Evolutionary conservation across 116 monocot genomes (phyloP).

Genomic region (Papilionanthe hybrid): DNA sequence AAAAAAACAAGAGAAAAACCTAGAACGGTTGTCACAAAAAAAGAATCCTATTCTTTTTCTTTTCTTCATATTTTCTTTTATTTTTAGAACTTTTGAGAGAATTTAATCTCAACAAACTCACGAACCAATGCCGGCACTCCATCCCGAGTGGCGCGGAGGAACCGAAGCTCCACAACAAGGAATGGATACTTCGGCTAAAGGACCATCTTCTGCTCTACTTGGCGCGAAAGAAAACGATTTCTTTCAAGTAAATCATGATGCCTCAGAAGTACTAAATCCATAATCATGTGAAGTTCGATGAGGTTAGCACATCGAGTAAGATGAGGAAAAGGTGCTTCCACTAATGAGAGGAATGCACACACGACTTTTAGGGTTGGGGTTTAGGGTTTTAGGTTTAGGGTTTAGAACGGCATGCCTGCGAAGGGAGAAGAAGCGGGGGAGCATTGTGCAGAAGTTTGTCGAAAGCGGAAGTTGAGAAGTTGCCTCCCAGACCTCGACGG

Average conservation of each 20-base stretch:
- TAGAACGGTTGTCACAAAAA: background rate
- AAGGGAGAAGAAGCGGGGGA: background rate
- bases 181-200: background rate
- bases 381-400: conserved; percentile 7
- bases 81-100: too few relatives aligned
- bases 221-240: background rate
- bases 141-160: too few relatives aligned
- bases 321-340: background rate
- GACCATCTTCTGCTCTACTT: background rate
- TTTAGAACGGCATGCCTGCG: conserved; percentile 6
- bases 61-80: too few relatives aligned
- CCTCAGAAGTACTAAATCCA: background rate
- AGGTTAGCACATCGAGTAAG: background rate
- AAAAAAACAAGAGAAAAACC: background rate
- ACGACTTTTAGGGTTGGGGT: background rate
- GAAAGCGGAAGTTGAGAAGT: background rate
- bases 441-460: background rate
- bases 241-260: background rate
- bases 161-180: too few relatives aligned
- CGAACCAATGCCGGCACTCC: too few relatives aligned
- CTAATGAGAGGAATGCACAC: background rate
- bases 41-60: background rate
- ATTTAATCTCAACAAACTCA: too few relatives aligned
- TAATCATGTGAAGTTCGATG: background rate
- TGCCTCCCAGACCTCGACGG: background rate